phyloP scores from a whole-genome alignment of 257 asterid genomes.

The Eustoma russellianum region DNA sequence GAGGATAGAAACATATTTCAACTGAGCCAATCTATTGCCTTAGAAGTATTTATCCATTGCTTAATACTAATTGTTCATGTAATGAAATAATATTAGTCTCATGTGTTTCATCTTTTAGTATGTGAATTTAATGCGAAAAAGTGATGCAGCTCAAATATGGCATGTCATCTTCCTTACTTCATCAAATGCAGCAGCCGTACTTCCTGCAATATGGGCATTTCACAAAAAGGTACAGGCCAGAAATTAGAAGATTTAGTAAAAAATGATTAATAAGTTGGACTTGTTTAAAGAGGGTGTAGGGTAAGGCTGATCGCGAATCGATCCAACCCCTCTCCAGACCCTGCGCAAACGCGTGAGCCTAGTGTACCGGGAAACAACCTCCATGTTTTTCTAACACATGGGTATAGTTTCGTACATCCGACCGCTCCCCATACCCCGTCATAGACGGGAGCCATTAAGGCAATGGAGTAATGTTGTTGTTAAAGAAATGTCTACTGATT shows the following conservation, averaged over 20 bases:
- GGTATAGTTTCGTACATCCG: no score
- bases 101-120: not conserved
- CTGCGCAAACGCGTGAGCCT: no score
- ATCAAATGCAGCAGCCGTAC: conserved; percentile 77
- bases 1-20: not conserved
- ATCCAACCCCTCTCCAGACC: no score
- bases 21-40: not conserved
- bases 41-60: not conserved
- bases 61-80: no score
- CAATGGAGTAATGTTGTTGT: no score
- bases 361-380: no score
- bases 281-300: no score
- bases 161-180: conserved; percentile 71
- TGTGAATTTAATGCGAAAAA: conserved; percentile 11
- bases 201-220: conserved; percentile 81
- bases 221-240: conserved; percentile 49
- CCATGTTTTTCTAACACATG: no score
- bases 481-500: not conserved
- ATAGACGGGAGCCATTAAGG: no score
- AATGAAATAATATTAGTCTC: not conserved
- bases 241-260: not conserved
- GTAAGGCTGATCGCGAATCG: no score
- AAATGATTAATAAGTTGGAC: not conserved
- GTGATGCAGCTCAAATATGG: conserved; percentile 55
- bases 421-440: no score